Evolutionary conservation across 345 rosid genomes (phyloP).

Genomic region (Hirschfeldia incana): DNA sequence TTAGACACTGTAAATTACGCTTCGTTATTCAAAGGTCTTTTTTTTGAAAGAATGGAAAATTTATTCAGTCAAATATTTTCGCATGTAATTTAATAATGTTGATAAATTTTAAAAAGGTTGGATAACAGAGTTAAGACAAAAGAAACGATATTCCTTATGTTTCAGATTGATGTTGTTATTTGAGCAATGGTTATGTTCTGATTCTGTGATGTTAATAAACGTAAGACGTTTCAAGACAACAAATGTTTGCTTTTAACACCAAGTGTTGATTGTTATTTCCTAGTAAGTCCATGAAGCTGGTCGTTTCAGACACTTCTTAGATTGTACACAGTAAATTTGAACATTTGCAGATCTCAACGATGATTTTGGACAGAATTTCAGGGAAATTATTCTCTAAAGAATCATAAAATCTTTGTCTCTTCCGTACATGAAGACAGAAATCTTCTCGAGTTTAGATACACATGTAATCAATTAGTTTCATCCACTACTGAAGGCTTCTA

Average conservation of each 20-base stretch:
- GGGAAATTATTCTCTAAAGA: neutral
- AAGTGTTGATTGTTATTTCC: neutral
- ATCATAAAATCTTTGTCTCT: neutral
- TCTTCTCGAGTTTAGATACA: neutral
- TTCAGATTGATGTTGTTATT: neutral
- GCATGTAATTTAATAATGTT: too few relatives aligned
- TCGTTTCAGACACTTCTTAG: neutral
- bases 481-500: neutral
- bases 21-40: neutral
- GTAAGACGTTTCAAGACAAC: neutral
- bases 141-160: neutral
- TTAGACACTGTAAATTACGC: too few relatives aligned
- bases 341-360: too few relatives aligned
- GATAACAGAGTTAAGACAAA: neutral
- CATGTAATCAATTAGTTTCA: neutral
- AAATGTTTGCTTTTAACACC: neutral
- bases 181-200: constrained; percentile 19
- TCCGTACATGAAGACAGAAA: neutral
- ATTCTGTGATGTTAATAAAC: neutral
- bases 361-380: too few relatives aligned
- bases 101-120: too few relatives aligned
- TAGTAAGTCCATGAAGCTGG: neutral
- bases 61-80: neutral
- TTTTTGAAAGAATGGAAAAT: constrained; percentile 6
- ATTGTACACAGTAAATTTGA: neutral